Percentiles rank a stretch among this genome's conserved stretches.
Conservation (phyloP, 192 early-diverging fungal genomes). For the Blastocladiella britannica region DNA sequence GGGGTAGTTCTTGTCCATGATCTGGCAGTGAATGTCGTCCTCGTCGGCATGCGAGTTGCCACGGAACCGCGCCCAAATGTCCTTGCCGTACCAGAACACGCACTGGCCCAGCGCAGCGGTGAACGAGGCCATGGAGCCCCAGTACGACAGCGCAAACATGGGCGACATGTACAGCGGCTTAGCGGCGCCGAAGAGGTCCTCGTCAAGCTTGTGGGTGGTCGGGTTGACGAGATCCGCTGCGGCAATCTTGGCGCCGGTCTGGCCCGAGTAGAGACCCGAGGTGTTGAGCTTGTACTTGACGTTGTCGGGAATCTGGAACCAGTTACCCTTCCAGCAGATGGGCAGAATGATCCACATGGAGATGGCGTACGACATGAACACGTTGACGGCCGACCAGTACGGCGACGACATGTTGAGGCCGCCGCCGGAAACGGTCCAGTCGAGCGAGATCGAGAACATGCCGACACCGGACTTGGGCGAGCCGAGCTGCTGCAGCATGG, state of each 20-base stretch:
- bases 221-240: slow-evolving; percentile 7
- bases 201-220: slow-evolving; percentile 14
- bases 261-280: slow-evolving; percentile 12
- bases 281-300: slow-evolving; percentile 20
- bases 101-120: slow-evolving; percentile 33
- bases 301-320: slow-evolving; percentile 21
- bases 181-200: slow-evolving; percentile 17
- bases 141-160: slow-evolving; percentile 29
- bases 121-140: slow-evolving; percentile 30
- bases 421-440: slow-evolving; percentile 46
- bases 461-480: slow-evolving; percentile 27
- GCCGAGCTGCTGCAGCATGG: background rate
- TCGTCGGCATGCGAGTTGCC: slow-evolving; percentile 13
- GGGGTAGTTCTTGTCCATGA: slow-evolving; percentile 52
- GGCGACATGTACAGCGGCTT: slow-evolving; percentile 24
- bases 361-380: slow-evolving; percentile 23
- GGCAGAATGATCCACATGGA: slow-evolving; percentile 30
- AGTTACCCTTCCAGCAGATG: slow-evolving; percentile 22
- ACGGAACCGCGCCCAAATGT: slow-evolving; percentile 26
- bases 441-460: slow-evolving; percentile 43
- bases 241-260: slow-evolving; percentile 10
- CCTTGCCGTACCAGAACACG: slow-evolving; percentile 30
- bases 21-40: slow-evolving; percentile 41
- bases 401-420: slow-evolving; percentile 26
- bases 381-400: slow-evolving; percentile 13